Evolutionary conservation across 2,329 filamentous ascomycete species (phyloP), one percentile per base, ranked within the genome.

Genomic region (Penicillium sp.): DNA sequence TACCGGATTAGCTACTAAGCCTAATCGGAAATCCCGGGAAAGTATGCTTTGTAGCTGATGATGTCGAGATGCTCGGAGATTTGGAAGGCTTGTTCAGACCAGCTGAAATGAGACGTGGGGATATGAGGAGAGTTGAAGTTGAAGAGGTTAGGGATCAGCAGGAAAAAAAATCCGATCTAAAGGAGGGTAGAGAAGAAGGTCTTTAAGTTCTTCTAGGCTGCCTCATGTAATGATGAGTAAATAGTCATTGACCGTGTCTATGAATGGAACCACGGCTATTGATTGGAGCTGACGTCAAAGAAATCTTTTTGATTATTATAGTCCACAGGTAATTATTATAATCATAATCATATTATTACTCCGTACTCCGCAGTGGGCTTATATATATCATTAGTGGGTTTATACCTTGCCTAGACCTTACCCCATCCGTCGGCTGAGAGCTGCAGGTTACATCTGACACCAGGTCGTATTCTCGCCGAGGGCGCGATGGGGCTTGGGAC

Each of bases 201-300:
- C 47, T 56, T 51, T 23, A 52, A 45, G n/a, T 42, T 35, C 21
- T 35, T 29, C n/a, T n/a, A 9, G 33, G 54, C 40, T 33, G 41
- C 25, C 49, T 54, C 52, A 35, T 42, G 56, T 50, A 56, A 63
- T 62, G 51, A 62, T 62, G 62, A 60, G 58, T 63, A 41, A 65
- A 62, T 59, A 27, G 49, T 52, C 45, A 57, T 50, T 60, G 48
- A 57, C 27, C 17, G 42, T 21, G 25, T 46, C 35, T 42, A 29
- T 47, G 55, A 57, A 41, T 35, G 42, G 46, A 47, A 37, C 49
- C 54, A 53, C 35, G 35, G 49, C 54, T 54, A 53, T 57, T 57
- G 49, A 57, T 54, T 54, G 50, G 55, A 35, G 31, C 41, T 54
- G 54, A 46, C 54, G 51, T 50, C 51, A 45, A 58, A 58, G 46